phyloP scores from a whole-genome alignment of 2,329 filamentous ascomycete species.

The Ceratocystis papillata region DNA sequence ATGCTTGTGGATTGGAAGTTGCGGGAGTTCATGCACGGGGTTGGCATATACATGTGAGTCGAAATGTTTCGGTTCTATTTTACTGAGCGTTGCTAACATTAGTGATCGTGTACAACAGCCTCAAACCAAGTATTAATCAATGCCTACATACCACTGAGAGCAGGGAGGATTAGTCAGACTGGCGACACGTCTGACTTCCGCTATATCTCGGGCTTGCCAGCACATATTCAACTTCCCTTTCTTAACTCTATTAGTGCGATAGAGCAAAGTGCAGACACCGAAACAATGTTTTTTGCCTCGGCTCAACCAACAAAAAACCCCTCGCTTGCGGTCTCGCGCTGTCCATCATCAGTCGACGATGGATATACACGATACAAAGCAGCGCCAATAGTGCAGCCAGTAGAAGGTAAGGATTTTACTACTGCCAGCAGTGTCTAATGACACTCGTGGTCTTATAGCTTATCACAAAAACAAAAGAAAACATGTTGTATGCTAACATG shows the following conservation, averaged over 20 bases:
- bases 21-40: conserved; percentile 16
- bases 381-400: conserved; percentile 4
- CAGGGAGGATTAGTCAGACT: neutral
- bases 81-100: neutral
- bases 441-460: too few relatives aligned
- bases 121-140: conserved; percentile 12
- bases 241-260: conserved; percentile 7
- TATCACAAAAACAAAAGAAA: too few relatives aligned
- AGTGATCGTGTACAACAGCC: neutral
- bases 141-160: conserved; percentile 16
- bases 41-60: conserved; percentile 16
- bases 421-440: too few relatives aligned
- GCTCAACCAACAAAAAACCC: neutral
- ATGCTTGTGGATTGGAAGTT: conserved; percentile 18
- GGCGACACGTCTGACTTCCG: neutral
- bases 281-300: conserved; percentile 15
- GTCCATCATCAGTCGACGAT: neutral
- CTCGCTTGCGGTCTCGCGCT: conserved; percentile 7
- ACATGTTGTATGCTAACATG: neutral
- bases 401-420: neutral
- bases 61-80: neutral
- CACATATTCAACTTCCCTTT: neutral
- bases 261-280: conserved; percentile 6
- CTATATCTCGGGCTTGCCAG: conserved; percentile 8
- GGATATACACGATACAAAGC: neutral